Percentiles rank a stretch among this genome's conserved stretches.
phyloP scores from a whole-genome alignment of 352 stramenopile genomes.

The Phytophthora macrochlamydospora region DNA sequence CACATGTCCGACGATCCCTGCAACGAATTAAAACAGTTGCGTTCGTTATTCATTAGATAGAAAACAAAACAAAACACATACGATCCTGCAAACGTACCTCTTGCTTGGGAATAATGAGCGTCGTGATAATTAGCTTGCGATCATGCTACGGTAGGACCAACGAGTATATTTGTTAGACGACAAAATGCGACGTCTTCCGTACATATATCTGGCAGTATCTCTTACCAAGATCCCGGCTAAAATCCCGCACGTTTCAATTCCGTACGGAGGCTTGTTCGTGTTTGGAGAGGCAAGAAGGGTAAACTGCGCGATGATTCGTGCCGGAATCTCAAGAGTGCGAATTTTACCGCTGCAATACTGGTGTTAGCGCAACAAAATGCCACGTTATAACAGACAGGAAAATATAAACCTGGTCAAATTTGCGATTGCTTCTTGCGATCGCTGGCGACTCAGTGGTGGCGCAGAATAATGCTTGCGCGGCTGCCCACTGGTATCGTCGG shows the following conservation, averaged over 20 bases:
- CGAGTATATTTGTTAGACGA: background rate
- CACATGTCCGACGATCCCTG: constrained; percentile 88
- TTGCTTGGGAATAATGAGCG: constrained; percentile 89
- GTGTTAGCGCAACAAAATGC: constrained; percentile 14
- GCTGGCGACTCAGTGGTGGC: constrained; percentile 50
- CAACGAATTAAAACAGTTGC: background rate
- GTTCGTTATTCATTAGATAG: background rate
- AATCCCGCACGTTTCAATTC: constrained; percentile 92
- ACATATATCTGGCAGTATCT: background rate
- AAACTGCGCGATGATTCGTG: constrained; percentile 76
- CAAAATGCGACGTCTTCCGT: background rate
- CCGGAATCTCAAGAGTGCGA: constrained; percentile 73
- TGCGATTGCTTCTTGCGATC: constrained; percentile 62
- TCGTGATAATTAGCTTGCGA: constrained; percentile 71
- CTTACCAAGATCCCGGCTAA: constrained; percentile 81
- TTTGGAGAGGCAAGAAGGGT: constrained; percentile 81
- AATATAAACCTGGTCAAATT: constrained; percentile 59
- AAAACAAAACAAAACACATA: background rate
- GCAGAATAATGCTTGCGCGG: constrained; percentile 17
- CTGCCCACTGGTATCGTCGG: constrained; percentile 16
- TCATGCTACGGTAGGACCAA: constrained; percentile 39
- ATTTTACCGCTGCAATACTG: constrained; percentile 50
- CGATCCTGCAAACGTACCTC: constrained; percentile 39
- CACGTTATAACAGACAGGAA: background rate
- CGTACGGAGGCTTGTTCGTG: constrained; percentile 70